Conservation (phyloP, 2,329 filamentous ascomycete genomes). For the Dactylellina sp. region DNA sequence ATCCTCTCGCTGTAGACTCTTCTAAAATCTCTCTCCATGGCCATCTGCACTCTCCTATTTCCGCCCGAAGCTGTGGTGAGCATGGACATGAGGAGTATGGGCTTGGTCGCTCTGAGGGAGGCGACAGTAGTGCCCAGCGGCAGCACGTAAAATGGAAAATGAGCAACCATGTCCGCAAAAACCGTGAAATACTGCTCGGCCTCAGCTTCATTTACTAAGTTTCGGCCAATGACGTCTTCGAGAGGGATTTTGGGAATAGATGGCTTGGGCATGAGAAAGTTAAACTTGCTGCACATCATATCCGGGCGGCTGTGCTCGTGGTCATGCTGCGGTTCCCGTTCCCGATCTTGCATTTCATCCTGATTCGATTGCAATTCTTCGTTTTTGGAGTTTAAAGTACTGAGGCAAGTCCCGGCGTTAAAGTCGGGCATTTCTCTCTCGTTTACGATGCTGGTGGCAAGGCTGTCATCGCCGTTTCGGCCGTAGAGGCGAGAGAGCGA, state of each 20-base stretch:
- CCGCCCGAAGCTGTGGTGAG: constrained; percentile 68
- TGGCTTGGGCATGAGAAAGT: constrained; percentile 21
- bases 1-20: constrained; percentile 71
- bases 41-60: constrained; percentile 68
- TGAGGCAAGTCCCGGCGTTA: constrained; percentile 22
- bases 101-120: constrained; percentile 66
- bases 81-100: constrained; percentile 70
- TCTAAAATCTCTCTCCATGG: constrained; percentile 72
- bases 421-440: constrained; percentile 37
- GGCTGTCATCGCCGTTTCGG: constrained; percentile 66
- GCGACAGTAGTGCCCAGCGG: constrained; percentile 65
- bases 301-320: constrained; percentile 12
- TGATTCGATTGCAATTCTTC: constrained; percentile 7
- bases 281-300: constrained; percentile 14
- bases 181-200: constrained; percentile 66
- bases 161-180: constrained; percentile 66
- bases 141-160: constrained; percentile 66
- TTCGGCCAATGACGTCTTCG: constrained; percentile 39
- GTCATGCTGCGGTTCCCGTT: constrained; percentile 3
- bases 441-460: constrained; percentile 67
- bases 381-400: constrained; percentile 24
- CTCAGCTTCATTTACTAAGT: constrained; percentile 61
- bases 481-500: constrained; percentile 42
- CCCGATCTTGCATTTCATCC: constrained; percentile 6
- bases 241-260: constrained; percentile 16